Conservation (phyloP, 345 rosid genomes). For the Odontarrhena argentea region DNA sequence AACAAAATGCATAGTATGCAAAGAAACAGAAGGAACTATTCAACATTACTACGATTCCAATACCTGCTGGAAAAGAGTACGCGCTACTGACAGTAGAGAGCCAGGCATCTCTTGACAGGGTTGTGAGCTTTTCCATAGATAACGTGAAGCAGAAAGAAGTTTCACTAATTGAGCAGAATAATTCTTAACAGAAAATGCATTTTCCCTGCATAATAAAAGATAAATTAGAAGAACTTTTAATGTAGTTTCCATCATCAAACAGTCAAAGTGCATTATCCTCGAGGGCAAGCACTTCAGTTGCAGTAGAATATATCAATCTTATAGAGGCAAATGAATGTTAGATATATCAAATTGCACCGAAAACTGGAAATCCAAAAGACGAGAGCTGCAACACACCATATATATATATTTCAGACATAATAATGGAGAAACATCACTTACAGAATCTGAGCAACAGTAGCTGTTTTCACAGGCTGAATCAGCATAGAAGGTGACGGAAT, state of each 20-base stretch:
- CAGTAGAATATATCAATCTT: background rate
- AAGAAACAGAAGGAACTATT: slow-evolving; percentile 18
- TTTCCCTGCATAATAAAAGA: slow-evolving; percentile 49
- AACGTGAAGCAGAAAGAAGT: slow-evolving; percentile 56
- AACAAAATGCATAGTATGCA: background rate
- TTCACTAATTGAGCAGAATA: slow-evolving; percentile 50
- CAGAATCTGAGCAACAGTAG: slow-evolving; percentile 57
- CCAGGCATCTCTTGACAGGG: slow-evolving; percentile 41
- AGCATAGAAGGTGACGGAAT: slow-evolving; percentile 59
- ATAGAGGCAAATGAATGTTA: slow-evolving; percentile 15
- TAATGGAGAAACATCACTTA: slow-evolving; percentile 47
- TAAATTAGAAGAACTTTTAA: background rate
- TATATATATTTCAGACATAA: slow-evolving; percentile 13
- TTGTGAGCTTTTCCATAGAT: slow-evolving; percentile 58
- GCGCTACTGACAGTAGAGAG: slow-evolving; percentile 59
- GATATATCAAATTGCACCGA: slow-evolving; percentile 7
- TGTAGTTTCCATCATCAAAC: slow-evolving; percentile 18
- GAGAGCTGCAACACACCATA: slow-evolving; percentile 1
- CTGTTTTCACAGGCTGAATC: slow-evolving; percentile 60
- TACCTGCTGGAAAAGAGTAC: slow-evolving; percentile 74
- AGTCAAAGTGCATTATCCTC: slow-evolving; percentile 22
- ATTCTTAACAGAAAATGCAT: slow-evolving; percentile 56
- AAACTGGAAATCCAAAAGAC: slow-evolving; percentile 9
- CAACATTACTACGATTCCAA: slow-evolving; percentile 19
- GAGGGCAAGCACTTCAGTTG: slow-evolving; percentile 11